Evolutionary conservation across 192 early-diverging fungal species (phyloP).

Genomic region (Coemansia sp.): DNA sequence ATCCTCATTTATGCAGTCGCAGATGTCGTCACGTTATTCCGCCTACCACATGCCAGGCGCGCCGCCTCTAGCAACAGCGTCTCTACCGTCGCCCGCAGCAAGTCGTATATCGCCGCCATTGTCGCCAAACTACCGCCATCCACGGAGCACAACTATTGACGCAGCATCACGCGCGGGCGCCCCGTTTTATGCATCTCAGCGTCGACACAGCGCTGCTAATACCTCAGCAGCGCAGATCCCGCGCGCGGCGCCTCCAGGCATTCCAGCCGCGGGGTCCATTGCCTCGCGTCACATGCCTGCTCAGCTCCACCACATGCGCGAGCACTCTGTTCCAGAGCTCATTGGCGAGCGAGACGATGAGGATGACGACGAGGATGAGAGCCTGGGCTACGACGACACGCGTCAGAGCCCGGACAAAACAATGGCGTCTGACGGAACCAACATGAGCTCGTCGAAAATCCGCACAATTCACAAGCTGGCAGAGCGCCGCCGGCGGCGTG

Average conservation of each 20-base stretch:
- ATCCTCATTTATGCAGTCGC: slow-evolving; percentile 48
- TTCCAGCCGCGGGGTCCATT: background rate
- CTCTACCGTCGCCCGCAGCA: slow-evolving; percentile 5
- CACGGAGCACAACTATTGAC: slow-evolving; percentile 7
- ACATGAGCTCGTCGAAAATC: slow-evolving; percentile 65
- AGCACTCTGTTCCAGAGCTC: slow-evolving; percentile 29
- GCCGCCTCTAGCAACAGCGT: slow-evolving; percentile 11
- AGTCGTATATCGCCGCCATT: slow-evolving; percentile 11
- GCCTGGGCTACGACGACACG: slow-evolving; percentile 26
- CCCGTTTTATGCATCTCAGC: slow-evolving; percentile 12
- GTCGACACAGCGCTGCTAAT: slow-evolving; percentile 6
- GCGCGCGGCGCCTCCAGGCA: slow-evolving; percentile 8
- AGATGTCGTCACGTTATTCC: slow-evolving; percentile 38
- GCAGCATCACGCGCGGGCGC: slow-evolving; percentile 20
- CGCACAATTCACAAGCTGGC: slow-evolving; percentile 85
- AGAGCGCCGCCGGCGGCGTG: slow-evolving; percentile 80
- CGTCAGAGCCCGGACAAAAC: slow-evolving; percentile 9
- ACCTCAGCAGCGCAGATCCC: slow-evolving; percentile 13
- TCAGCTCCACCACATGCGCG: slow-evolving; percentile 9
- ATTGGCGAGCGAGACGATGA: slow-evolving; percentile 27
- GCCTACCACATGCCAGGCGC: slow-evolving; percentile 45
- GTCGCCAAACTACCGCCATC: slow-evolving; percentile 10
- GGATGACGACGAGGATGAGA: slow-evolving; percentile 31
- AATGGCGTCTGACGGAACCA: slow-evolving; percentile 10
- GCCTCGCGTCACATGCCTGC: slow-evolving; percentile 6